A percentile compares a stretch with the other conserved stretches of the same genome.
These are phyloP conservation scores for Endotrypanum monterogeii DNA, from an alignment of 208 protist species.

Conservation along the genomic window DNA sequence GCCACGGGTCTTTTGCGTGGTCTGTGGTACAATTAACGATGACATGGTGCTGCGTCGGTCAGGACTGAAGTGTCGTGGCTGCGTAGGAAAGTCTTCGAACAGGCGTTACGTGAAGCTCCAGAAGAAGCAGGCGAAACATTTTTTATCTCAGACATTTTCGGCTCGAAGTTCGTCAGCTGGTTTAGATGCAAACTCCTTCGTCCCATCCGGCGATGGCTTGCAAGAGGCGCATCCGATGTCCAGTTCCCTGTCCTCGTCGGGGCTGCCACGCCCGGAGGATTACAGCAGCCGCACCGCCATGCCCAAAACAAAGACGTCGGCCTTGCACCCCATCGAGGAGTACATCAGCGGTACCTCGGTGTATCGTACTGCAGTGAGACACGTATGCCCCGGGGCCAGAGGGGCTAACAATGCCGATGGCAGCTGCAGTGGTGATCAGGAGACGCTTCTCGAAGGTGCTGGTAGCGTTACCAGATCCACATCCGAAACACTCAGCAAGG, in stretches of 20 bases:
- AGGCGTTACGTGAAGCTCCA: conserved; percentile 41
- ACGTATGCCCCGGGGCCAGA: too few species aligned
- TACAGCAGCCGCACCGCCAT: neutral
- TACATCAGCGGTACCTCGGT: conserved; percentile 61
- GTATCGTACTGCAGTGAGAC: conserved; percentile 31
- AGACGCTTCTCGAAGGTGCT: neutral
- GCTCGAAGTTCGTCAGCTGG: neutral
- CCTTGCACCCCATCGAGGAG: conserved; percentile 46
- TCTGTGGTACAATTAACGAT: conserved; percentile 45
- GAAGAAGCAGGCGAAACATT: conserved; percentile 40
- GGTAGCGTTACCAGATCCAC: too few species aligned
- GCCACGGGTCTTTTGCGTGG: conserved; percentile 49
- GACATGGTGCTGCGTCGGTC: conserved; percentile 52
- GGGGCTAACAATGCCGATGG: too few species aligned
- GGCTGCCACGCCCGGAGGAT: neutral
- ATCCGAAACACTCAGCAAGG: neutral
- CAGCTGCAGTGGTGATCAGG: neutral
- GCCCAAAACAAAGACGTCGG: neutral
- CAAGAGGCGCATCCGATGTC: neutral
- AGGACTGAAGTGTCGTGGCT: conserved; percentile 55
- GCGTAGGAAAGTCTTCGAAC: conserved; percentile 54
- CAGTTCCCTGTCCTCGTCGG: conserved; percentile 16
- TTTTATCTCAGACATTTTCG: conserved; percentile 19
- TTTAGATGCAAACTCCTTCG: neutral
- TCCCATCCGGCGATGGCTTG: neutral